Percentiles rank a stretch among this genome's conserved stretches.
Evolutionary conservation across 2,329 filamentous ascomycete genomes (phyloP).

Genomic region (Pseudocercospora fuligena): DNA sequence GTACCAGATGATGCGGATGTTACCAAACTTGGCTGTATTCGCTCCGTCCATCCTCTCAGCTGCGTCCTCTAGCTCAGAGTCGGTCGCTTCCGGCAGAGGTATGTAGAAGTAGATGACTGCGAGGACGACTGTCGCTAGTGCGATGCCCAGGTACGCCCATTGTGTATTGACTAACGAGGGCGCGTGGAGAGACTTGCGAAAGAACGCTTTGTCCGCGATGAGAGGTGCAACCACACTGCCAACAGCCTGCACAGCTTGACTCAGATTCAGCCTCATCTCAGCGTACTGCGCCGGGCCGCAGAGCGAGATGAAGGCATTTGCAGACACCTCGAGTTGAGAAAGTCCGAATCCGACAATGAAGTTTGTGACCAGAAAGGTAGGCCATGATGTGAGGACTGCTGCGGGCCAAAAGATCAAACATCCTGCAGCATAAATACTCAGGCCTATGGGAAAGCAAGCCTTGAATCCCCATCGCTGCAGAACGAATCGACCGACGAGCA

Average conservation of each 20-base stretch:
- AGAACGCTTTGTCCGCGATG: conserved; percentile 63
- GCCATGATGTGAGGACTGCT: conserved; percentile 64
- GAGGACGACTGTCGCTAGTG: conserved; percentile 63
- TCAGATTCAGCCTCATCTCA: conserved; percentile 64
- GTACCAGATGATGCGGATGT: conserved; percentile 59
- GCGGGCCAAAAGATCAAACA: conserved; percentile 68
- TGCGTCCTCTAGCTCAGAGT: conserved; percentile 62
- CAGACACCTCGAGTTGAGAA: conserved; percentile 63
- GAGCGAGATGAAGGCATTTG: conserved; percentile 66
- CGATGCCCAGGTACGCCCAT: conserved; percentile 68
- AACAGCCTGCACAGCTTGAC: conserved; percentile 65
- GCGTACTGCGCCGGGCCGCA: conserved; percentile 65
- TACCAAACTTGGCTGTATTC: conserved; percentile 51
- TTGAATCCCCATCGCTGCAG: conserved; percentile 67
- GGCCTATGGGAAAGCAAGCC: conserved; percentile 63
- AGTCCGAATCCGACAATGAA: conserved; percentile 66
- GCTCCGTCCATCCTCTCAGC: conserved; percentile 57
- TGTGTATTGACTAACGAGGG: conserved; percentile 64
- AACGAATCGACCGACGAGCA: conserved; percentile 66
- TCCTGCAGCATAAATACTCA: conserved; percentile 67
- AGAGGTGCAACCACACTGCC: conserved; percentile 65
- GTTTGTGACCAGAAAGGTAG: conserved; percentile 65
- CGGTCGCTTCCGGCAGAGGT: conserved; percentile 65
- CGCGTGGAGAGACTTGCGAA: conserved; percentile 53
- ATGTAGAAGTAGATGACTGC: conserved; percentile 66